A percentile compares a stretch with the other conserved stretches of the same genome.
phyloP scores from a whole-genome alignment of 2,329 filamentous ascomycete species.

The Coleophoma cylindrospora region DNA sequence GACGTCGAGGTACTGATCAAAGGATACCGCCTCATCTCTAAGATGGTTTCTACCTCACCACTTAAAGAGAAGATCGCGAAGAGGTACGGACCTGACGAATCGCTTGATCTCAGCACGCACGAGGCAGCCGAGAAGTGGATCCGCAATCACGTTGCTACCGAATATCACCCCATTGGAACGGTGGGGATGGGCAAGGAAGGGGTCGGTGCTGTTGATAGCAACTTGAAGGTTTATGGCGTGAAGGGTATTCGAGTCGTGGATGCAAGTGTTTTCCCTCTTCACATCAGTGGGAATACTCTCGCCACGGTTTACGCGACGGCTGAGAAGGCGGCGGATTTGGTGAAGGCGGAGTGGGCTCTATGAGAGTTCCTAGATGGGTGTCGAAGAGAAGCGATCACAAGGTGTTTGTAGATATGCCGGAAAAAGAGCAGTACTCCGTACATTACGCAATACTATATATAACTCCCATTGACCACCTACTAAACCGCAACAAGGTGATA shows the following conservation, averaged over 20 bases:
- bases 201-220: constrained; percentile 72
- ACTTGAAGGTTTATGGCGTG: constrained; percentile 66
- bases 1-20: constrained; percentile 6
- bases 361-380: too few species aligned
- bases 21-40: constrained; percentile 3
- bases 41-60: constrained; percentile 6
- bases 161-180: constrained; percentile 77
- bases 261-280: constrained; percentile 25
- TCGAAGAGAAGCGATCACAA: too few species aligned
- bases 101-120: constrained; percentile 2
- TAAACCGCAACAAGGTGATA: too few species aligned
- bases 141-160: constrained; percentile 4
- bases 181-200: constrained; percentile 75
- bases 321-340: too few species aligned
- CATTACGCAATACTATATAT: too few species aligned
- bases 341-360: too few species aligned
- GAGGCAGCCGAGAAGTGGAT: constrained; percentile 3
- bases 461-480: too few species aligned
- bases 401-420: too few species aligned
- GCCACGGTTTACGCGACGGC: too few species aligned
- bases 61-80: constrained; percentile 9
- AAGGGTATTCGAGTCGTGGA: constrained; percentile 73
- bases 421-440: too few species aligned
- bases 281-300: too few species aligned
- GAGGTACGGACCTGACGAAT: constrained; percentile 1